Evolutionary conservation across 331 rosid species (phyloP), one percentile per base, ranked within the genome.

Genomic region (Cydonia oblonga): DNA sequence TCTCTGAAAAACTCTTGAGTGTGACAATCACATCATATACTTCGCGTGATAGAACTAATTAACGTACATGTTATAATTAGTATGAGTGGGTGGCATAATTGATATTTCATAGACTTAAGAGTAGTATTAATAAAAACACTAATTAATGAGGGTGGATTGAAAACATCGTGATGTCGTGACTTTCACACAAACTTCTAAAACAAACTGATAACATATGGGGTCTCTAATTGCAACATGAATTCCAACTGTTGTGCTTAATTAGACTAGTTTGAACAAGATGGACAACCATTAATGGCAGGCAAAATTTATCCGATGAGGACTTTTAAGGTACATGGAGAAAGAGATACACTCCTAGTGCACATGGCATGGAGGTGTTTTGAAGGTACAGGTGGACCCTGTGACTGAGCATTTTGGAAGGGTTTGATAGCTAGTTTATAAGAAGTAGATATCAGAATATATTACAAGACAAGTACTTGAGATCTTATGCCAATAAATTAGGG

Each of bases 271-370:
- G 26, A 64, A 32, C 38, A 42, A 59, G 60, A 26, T 35, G 26
- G 70, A 52, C 56, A 75, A 85, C 83, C 66, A 59, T 77, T 72
- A 72, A 81, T 85, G 90, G 90, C 82, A 76, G 85, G 84, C 92
- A 87, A 75, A 81, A 78, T 70, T 76, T 54, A 76, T 61, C 75
- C 51, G 64, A 33, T 20, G 73, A 75, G 68, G 72, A 81, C 57
- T 76, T 75, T 63, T 78, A 61, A 76, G 85, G 69, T 82, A 38
- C 13, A 9, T 38, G 42, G 81, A 62, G 51, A 64, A 75, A 77
- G 68, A 53, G 20, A 18, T 18, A 49, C 54, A 18, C 9, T 49
- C 20, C 54, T 51, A 10, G 38, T 28, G 75, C 87, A 89, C 76
- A 87, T 84, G 96, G 54, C 64, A 40, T 44, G 5, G 53, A 79